Percentiles rank a stretch among this genome's conserved stretches.
Evolutionary conservation across 495 filamentous ascomycete genomes (phyloP).

Genomic region (Baudoinia panamericana): DNA sequence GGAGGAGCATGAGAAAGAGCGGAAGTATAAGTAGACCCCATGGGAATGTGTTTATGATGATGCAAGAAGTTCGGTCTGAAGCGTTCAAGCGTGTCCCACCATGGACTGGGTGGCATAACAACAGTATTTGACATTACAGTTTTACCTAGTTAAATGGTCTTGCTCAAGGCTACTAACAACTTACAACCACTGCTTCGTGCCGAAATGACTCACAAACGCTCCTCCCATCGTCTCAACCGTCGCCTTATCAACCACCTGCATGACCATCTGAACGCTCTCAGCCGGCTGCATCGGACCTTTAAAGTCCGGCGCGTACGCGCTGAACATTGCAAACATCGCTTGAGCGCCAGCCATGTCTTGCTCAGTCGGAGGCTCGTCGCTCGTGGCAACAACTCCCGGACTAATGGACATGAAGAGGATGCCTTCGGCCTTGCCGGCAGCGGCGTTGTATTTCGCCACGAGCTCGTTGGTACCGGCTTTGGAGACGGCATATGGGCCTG

Average conservation of each 20-base stretch:
- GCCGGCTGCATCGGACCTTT: conserved; percentile 20
- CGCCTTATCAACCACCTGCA: conserved; percentile 18
- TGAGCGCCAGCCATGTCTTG: conserved; percentile 4
- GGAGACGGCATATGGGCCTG: conserved; percentile 16
- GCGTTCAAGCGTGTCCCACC: too few relatives aligned
- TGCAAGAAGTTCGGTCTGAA: too few relatives aligned
- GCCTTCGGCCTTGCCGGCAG: conserved; percentile 14
- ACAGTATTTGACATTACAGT: too few relatives aligned
- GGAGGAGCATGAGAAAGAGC: conserved; percentile 42
- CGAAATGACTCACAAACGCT: conserved; percentile 19
- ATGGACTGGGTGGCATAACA: too few relatives aligned
- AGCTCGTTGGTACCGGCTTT: conserved; percentile 23
- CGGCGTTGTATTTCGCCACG: conserved; percentile 21
- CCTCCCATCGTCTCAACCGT: conserved; percentile 16
- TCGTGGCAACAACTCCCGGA: conserved; percentile 21
- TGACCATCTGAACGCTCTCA: conserved; percentile 14
- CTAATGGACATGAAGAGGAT: conserved; percentile 19
- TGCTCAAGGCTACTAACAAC: too few relatives aligned
- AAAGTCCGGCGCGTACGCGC: conserved; percentile 19
- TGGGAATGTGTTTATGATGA: too few relatives aligned
- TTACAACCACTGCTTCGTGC: conserved; percentile 22
- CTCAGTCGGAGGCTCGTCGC: not conserved
- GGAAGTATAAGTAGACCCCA: not conserved
- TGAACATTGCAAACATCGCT: conserved; percentile 15
- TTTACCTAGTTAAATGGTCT: too few relatives aligned